Percentiles rank a stretch among this genome's conserved stretches.
phyloP scores from a whole-genome alignment of 2,329 filamentous ascomycete species.

The Fusarium sp. region DNA sequence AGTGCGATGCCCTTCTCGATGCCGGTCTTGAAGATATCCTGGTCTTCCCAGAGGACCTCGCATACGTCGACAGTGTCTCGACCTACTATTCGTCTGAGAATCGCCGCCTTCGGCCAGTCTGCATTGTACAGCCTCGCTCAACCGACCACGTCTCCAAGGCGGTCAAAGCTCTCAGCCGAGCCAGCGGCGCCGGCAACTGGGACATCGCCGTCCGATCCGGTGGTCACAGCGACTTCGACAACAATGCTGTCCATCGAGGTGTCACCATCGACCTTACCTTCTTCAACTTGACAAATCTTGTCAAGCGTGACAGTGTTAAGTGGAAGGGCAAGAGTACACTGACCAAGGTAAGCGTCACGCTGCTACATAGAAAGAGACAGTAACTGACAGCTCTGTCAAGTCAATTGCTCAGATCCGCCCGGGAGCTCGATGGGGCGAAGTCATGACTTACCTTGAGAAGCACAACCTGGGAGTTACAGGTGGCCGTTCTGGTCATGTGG shows the following conservation, averaged over 20 bases:
- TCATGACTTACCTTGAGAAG: neutral
- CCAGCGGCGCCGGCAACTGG: neutral
- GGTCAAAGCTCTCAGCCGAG: neutral
- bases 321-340: neutral
- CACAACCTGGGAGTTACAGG: neutral
- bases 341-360: neutral
- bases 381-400: neutral
- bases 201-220: neutral
- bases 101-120: neutral
- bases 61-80: neutral
- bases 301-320: neutral
- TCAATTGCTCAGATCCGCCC: neutral
- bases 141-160: neutral
- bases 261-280: neutral
- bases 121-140: neutral
- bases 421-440: neutral
- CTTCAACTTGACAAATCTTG: neutral
- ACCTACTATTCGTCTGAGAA: neutral
- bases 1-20: neutral
- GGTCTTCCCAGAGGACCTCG: neutral
- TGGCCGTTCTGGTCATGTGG: neutral
- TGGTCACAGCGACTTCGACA: neutral
- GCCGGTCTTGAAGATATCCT: neutral
- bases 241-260: neutral
- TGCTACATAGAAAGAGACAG: neutral